phyloP scores from a whole-genome alignment of 2,329 filamentous ascomycete species.

The Leptosphaerulina australis region DNA sequence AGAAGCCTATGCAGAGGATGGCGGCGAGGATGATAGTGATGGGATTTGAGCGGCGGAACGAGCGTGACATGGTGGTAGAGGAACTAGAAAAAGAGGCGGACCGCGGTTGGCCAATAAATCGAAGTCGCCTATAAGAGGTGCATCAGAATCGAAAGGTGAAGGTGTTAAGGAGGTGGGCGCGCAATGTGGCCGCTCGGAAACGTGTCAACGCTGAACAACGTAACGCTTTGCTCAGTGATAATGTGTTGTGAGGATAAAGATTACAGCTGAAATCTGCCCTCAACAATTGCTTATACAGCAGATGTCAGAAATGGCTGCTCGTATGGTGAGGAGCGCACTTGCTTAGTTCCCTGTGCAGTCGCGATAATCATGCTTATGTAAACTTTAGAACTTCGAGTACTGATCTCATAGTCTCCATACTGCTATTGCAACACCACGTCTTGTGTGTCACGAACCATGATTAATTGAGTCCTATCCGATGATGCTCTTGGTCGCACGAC shows the following conservation, averaged over 20 bases:
- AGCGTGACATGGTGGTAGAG: slow-evolving; percentile 62
- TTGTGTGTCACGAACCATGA: slow-evolving; percentile 18
- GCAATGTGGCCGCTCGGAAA: slow-evolving; percentile 41
- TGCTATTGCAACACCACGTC: slow-evolving; percentile 9
- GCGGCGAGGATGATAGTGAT: slow-evolving; percentile 74
- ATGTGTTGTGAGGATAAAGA: slow-evolving; percentile 2
- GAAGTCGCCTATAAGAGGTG: slow-evolving; percentile 35
- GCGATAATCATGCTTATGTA: slow-evolving; percentile 3
- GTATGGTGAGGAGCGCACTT: slow-evolving; percentile 17
- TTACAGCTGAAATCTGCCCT: slow-evolving; percentile 10
- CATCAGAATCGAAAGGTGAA: slow-evolving; percentile 37
- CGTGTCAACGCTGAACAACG: slow-evolving; percentile 20
- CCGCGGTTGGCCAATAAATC: slow-evolving; percentile 37
- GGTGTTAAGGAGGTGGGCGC: slow-evolving; percentile 20
- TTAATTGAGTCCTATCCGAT: slow-evolving; percentile 39
- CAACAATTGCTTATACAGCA: slow-evolving; percentile 17
- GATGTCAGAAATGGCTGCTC: slow-evolving; percentile 28
- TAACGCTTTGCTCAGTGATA: slow-evolving; percentile 1
- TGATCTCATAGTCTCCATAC: slow-evolving; percentile 18
- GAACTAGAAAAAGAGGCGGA: slow-evolving; percentile 29
- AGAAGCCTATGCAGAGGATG: slow-evolving; percentile 69
- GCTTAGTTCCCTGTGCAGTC: slow-evolving; percentile 3
- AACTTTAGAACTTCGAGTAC: slow-evolving; percentile 4
- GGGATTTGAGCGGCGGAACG: slow-evolving; percentile 78
- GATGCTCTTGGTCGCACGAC: slow-evolving; percentile 37